phyloP scores from a whole-genome alignment of 805 yeast genomes.

The Priceomyces medius region DNA sequence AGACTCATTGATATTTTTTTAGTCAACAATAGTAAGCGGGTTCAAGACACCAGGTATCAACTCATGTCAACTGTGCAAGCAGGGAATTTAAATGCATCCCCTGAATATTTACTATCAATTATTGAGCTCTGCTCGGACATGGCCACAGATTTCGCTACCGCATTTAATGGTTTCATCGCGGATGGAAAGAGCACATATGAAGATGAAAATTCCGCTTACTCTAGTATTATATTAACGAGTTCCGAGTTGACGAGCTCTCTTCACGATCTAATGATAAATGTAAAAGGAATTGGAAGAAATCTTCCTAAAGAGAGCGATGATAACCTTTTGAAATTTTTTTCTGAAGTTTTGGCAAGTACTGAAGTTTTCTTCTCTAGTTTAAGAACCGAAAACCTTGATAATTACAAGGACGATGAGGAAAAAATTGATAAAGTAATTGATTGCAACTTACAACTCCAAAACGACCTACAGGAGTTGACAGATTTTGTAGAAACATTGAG shows the following conservation, averaged over 20 bases:
- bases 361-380: conserved; percentile 62
- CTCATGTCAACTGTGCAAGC: conserved; percentile 79
- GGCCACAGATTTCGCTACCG: conserved; percentile 78
- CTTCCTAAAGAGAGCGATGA: conserved; percentile 57
- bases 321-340: conserved; percentile 44
- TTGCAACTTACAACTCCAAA: conserved; percentile 73
- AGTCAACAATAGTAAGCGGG: conserved; percentile 62
- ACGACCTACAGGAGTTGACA: conserved; percentile 58
- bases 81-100: conserved; percentile 74
- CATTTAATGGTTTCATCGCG: conserved; percentile 70
- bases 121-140: conserved; percentile 67
- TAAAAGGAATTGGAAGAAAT: conserved; percentile 66
- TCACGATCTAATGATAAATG: conserved; percentile 60
- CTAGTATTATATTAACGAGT: conserved; percentile 59
- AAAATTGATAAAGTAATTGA: conserved; percentile 75
- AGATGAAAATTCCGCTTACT: conserved; percentile 53
- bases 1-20: conserved; percentile 68
- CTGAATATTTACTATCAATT: conserved; percentile 63
- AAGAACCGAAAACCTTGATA: conserved; percentile 50
- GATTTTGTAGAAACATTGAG: conserved; percentile 55
- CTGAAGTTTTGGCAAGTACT: conserved; percentile 58
- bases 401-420: conserved; percentile 54
- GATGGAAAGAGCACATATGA: conserved; percentile 59
- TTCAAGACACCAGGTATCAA: conserved; percentile 71
- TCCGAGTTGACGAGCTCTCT: conserved; percentile 62